Percentiles rank a stretch among this genome's conserved stretches.
These are phyloP conservation scores for Knoxia roxburghii DNA, from an alignment of 257 asterid species.

Conservation along the genomic window DNA sequence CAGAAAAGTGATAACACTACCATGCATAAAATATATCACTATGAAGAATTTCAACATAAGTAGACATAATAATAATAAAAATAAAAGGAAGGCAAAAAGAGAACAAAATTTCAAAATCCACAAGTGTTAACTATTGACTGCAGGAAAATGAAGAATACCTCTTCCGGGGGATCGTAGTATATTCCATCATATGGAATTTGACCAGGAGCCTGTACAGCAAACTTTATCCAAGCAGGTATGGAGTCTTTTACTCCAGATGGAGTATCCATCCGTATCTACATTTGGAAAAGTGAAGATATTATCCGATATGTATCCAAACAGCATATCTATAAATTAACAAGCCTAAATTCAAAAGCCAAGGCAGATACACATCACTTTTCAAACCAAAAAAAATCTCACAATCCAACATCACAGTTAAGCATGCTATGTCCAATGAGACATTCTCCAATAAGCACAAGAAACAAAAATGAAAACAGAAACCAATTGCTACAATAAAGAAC, in stretches of 20 bases:
- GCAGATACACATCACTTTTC: not conserved
- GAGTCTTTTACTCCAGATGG: conserved; percentile 94
- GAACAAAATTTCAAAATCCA: not conserved
- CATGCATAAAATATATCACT: not conserved
- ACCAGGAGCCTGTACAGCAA: conserved; percentile 90
- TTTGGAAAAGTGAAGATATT: conserved; percentile 20
- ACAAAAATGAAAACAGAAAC: not conserved
- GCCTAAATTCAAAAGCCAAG: not conserved
- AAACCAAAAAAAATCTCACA: too few species aligned
- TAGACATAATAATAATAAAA: too few species aligned
- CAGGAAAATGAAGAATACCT: conserved; percentile 40
- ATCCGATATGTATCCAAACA: not conserved
- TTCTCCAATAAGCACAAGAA: not conserved
- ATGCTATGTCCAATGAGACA: not conserved
- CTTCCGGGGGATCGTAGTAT: conserved; percentile 97
- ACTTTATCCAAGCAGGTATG: conserved; percentile 99
- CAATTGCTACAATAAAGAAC: not conserved
- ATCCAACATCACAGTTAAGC: not conserved
- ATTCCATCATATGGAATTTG: conserved; percentile 93
- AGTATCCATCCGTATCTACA: conserved; percentile 97
- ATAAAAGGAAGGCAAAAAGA: not conserved
- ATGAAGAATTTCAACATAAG: not conserved
- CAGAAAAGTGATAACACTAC: not conserved
- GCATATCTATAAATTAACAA: conserved; percentile 2
- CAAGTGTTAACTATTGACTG: not conserved